Conservation (phyloP, 2,329 filamentous ascomycete species). For the Delphinella strobiligena region DNA sequence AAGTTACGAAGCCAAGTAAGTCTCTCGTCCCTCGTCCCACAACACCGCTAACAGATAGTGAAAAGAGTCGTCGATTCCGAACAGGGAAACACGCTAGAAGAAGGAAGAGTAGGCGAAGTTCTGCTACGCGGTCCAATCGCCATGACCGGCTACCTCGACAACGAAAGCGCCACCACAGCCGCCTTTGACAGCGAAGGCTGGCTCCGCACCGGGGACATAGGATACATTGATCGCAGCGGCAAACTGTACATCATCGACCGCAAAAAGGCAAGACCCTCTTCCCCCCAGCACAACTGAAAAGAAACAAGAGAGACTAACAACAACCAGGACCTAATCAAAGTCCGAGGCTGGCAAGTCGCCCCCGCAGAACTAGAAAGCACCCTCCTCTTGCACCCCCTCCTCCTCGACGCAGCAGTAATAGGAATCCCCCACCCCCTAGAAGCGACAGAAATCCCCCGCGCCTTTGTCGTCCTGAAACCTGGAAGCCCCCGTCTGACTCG, state of each 20-base stretch:
- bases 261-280: constrained; percentile 1
- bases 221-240: constrained; percentile 15
- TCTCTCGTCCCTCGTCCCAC: not conserved
- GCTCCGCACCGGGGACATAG: constrained; percentile 29
- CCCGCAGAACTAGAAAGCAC: constrained; percentile 21
- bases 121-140: constrained; percentile 26
- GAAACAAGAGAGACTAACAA: not conserved
- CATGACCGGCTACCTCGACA: constrained; percentile 28
- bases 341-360: constrained; percentile 22
- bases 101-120: constrained; percentile 27
- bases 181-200: constrained; percentile 12
- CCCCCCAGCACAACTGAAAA: not conserved
- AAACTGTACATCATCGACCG: constrained; percentile 22
- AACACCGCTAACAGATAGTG: constrained; percentile 9
- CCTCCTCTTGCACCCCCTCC: constrained; percentile 14
- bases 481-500: constrained; percentile 7
- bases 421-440: constrained; percentile 13
- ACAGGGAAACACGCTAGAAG: constrained; percentile 18
- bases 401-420: constrained; percentile 18
- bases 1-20: constrained; percentile 22
- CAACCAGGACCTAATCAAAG: constrained; percentile 26
- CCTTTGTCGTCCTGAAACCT: constrained; percentile 11
- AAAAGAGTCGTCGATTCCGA: constrained; percentile 18
- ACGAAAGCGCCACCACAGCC: constrained; percentile 15
- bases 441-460: constrained; percentile 12